These are phyloP conservation scores for Gnetum montanum DNA, from an alignment of 75 land plant genomes.

Conservation along the genomic window DNA sequence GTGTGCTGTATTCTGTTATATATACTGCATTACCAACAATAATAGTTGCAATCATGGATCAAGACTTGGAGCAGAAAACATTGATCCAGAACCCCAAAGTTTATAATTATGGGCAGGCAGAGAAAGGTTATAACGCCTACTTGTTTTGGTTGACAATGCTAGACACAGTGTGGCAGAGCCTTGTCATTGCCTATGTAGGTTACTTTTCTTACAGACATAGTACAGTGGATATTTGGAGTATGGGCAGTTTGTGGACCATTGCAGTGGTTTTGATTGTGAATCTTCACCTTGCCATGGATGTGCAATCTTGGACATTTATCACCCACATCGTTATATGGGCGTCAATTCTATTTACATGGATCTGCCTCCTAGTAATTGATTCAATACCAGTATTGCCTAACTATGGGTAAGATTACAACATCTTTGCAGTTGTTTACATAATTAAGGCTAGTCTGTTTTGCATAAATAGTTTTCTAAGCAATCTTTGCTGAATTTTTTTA, in stretches of 20 bases:
- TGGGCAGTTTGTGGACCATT: conserved; percentile 79
- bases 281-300: conserved; percentile 77
- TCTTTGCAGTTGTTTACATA: neutral
- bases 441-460: neutral
- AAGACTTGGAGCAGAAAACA: conserved; percentile 55
- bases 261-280: conserved; percentile 76
- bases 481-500: neutral
- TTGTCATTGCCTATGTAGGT: conserved; percentile 71
- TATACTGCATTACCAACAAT: conserved; percentile 82
- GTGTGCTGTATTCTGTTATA: conserved; percentile 67
- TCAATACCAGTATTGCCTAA: conserved; percentile 42
- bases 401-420: conserved; percentile 48
- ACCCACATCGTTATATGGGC: conserved; percentile 77
- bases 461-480: neutral
- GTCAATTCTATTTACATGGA: conserved; percentile 49
- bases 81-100: conserved; percentile 50
- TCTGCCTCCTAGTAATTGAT: conserved; percentile 55
- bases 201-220: conserved; percentile 32
- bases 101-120: conserved; percentile 60
- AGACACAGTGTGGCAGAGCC: conserved; percentile 87
- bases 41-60: conserved; percentile 70
- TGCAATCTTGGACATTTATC: conserved; percentile 45
- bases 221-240: conserved; percentile 66
- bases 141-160: conserved; percentile 84
- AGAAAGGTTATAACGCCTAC: conserved; percentile 51